Evolutionary conservation across 345 rosid species (phyloP).

Genomic region (Lepidium africanum): DNA sequence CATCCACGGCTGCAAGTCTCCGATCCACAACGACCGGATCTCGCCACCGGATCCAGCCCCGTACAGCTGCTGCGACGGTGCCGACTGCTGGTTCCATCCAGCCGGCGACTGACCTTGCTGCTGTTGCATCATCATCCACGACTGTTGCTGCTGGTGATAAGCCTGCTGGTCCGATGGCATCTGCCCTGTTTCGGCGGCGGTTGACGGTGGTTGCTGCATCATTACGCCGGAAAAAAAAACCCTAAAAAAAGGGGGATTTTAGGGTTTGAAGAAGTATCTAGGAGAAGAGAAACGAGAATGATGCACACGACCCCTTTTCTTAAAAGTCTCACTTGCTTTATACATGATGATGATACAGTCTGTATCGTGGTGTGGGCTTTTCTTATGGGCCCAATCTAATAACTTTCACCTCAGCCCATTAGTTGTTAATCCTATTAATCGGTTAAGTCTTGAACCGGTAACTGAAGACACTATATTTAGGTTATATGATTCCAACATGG

Average conservation of each 20-base stretch:
- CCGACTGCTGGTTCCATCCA: slow-evolving; percentile 69
- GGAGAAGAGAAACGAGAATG: neutral
- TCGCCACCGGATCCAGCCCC: slow-evolving; percentile 34
- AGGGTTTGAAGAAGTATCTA: neutral
- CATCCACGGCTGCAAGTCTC: slow-evolving; percentile 92
- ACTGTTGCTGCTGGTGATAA: slow-evolving; percentile 37
- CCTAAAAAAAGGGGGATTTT: slow-evolving; percentile 16
- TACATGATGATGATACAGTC: neutral
- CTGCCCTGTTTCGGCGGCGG: slow-evolving; percentile 33
- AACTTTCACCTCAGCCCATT: neutral
- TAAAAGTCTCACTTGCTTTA: neutral
- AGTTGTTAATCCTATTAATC: neutral
- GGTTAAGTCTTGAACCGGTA: neutral
- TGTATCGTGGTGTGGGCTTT: neutral
- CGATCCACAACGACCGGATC: slow-evolving; percentile 82
- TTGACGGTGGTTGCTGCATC: slow-evolving; percentile 76
- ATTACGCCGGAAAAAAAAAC: slow-evolving; percentile 10
- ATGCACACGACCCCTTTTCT: neutral
- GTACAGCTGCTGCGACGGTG: slow-evolving; percentile 43
- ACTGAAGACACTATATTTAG: too few relatives aligned
- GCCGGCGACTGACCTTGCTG: slow-evolving; percentile 53
- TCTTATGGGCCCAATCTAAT: neutral
- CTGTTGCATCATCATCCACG: slow-evolving; percentile 61
- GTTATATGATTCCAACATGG: neutral
- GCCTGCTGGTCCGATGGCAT: slow-evolving; percentile 33